phyloP scores from a whole-genome alignment of 352 stramenopile genomes.

The Phytophthora tentaculata region DNA sequence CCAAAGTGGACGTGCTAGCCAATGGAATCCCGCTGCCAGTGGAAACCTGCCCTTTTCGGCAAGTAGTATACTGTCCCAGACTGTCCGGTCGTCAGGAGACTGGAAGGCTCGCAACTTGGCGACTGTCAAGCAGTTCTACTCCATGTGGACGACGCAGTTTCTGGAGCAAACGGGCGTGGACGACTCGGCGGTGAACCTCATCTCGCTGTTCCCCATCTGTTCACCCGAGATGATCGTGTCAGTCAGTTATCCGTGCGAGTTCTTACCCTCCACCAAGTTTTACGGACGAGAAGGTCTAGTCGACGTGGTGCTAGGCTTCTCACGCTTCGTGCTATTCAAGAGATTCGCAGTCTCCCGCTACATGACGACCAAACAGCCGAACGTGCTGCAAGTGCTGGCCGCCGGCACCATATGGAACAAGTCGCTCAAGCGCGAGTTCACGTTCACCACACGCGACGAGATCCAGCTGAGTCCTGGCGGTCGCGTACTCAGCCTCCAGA shows the following conservation, averaged over 20 bases:
- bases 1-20: slow-evolving; percentile 37
- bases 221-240: slow-evolving; percentile 80
- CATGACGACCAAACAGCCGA: slow-evolving; percentile 82
- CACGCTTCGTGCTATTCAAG: slow-evolving; percentile 77
- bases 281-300: slow-evolving; percentile 85
- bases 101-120: slow-evolving; percentile 86
- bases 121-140: slow-evolving; percentile 87
- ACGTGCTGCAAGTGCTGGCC: slow-evolving; percentile 78
- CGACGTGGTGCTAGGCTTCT: slow-evolving; percentile 77
- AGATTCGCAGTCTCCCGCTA: slow-evolving; percentile 75
- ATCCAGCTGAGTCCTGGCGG: slow-evolving; percentile 78
- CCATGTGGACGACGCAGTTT: slow-evolving; percentile 80
- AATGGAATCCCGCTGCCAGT: slow-evolving; percentile 35
- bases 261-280: slow-evolving; percentile 76
- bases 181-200: slow-evolving; percentile 65
- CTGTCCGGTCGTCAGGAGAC: slow-evolving; percentile 77
- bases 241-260: slow-evolving; percentile 82
- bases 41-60: slow-evolving; percentile 36
- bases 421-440: slow-evolving; percentile 74
- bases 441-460: slow-evolving; percentile 86
- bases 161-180: slow-evolving; percentile 61
- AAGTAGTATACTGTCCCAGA: slow-evolving; percentile 58
- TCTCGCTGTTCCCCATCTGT: slow-evolving; percentile 83
- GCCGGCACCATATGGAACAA: slow-evolving; percentile 86
- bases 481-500: slow-evolving; percentile 77